phyloP scores from a whole-genome alignment of 805 yeast species.

The Wickerhamomyces pijperi region DNA sequence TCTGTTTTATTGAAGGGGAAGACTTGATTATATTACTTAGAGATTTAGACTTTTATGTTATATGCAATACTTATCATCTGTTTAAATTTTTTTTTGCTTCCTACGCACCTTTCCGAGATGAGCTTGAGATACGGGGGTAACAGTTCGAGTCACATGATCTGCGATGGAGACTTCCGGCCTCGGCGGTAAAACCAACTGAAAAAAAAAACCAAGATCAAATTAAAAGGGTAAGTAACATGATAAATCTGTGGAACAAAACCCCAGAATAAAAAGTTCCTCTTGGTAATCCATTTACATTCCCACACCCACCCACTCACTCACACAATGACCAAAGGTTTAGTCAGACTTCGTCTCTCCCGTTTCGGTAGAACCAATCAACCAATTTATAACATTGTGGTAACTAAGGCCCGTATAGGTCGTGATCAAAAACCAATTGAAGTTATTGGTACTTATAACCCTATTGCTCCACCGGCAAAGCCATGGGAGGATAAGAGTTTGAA shows the following conservation, averaged over 20 bases:
- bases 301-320: not conserved
- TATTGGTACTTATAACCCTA: constrained; percentile 85
- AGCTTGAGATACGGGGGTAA: not conserved
- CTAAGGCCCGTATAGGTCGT: constrained; percentile 65
- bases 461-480: constrained; percentile 61
- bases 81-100: not conserved
- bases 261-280: no score
- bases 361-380: constrained; percentile 88
- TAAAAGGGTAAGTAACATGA: no score
- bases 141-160: no score
- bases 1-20: no score
- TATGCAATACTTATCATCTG: not conserved
- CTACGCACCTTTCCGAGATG: not conserved
- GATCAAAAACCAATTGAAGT: constrained; percentile 90
- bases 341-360: constrained; percentile 82
- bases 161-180: no score
- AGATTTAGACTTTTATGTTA: not conserved
- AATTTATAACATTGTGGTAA: constrained; percentile 83
- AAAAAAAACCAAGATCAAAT: no score
- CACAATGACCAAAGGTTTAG: constrained; percentile 48
- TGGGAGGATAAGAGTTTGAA: constrained; percentile 35
- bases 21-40: not conserved
- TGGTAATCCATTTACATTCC: no score
- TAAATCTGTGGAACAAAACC: no score
- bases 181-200: no score